Conservation (phyloP, 768 basidiomycete species). For the Royoungia palumana region DNA sequence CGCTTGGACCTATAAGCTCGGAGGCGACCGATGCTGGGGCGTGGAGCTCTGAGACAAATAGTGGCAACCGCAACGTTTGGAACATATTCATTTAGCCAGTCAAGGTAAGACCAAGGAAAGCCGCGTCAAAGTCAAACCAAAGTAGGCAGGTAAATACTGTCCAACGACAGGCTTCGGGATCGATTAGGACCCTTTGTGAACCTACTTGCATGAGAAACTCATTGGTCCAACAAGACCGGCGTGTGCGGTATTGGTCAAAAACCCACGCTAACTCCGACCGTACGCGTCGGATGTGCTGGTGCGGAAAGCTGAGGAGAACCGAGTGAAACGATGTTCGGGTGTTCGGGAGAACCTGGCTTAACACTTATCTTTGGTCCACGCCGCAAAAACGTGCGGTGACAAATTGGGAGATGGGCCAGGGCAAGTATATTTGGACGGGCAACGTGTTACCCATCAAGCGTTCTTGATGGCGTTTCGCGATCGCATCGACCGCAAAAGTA, state of each 20-base stretch:
- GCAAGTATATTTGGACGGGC: neutral
- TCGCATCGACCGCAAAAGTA: neutral
- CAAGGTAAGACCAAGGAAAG: neutral
- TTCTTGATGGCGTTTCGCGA: neutral
- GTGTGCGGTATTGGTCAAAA: neutral
- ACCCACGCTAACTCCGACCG: neutral
- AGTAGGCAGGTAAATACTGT: neutral
- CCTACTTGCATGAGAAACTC: constrained; percentile 6
- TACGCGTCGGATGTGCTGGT: neutral
- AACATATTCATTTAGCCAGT: neutral
- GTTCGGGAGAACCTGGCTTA: neutral
- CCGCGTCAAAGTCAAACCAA: constrained; percentile 17
- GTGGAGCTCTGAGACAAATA: constrained; percentile 3
- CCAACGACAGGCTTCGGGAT: no score
- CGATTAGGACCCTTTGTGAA: neutral
- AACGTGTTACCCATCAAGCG: neutral
- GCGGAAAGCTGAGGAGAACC: no score
- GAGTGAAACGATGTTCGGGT: neutral
- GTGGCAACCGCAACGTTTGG: neutral
- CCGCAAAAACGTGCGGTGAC: neutral
- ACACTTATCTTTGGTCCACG: constrained; percentile 2
- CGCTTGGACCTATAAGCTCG: no score
- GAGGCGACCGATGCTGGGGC: neutral
- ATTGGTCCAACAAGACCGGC: neutral
- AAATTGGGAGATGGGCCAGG: neutral